Evolutionary conservation across 306 rosid species (phyloP).

Genomic region (Luffa acutangula): DNA sequence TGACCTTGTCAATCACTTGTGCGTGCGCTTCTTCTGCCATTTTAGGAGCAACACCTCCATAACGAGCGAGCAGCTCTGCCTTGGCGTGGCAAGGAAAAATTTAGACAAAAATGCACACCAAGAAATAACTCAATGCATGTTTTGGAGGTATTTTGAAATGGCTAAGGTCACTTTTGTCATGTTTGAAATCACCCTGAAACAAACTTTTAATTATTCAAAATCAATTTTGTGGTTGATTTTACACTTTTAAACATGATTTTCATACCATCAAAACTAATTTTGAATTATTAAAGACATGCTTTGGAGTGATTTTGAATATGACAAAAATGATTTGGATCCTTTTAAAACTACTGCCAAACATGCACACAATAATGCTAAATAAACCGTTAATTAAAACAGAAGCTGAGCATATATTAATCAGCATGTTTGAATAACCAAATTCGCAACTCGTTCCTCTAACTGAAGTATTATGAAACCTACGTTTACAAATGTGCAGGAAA

Average conservation of each 20-base stretch:
- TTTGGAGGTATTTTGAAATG: too few relatives aligned
- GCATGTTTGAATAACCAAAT: not conserved
- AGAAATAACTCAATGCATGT: not conserved
- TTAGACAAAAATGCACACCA: not conserved
- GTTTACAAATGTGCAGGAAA: not conserved
- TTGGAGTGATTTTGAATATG: too few relatives aligned
- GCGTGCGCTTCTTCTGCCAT: conserved; percentile 97
- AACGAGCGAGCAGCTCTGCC: conserved; percentile 82
- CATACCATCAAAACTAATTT: too few relatives aligned
- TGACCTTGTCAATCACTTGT: conserved; percentile 76
- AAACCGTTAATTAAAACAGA: not conserved
- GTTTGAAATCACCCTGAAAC: too few relatives aligned
- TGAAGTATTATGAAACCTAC: not conserved
- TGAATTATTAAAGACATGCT: too few relatives aligned
- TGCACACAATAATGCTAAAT: not conserved
- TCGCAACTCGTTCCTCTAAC: not conserved
- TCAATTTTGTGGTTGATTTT: too few relatives aligned
- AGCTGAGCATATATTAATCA: not conserved
- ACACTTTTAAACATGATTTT: too few relatives aligned
- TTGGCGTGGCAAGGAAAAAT: conserved; percentile 18
- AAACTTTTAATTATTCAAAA: too few relatives aligned
- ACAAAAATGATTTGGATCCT: too few relatives aligned
- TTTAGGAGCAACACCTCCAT: conserved; percentile 96
- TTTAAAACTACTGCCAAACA: too few relatives aligned
- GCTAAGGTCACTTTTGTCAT: too few relatives aligned